phyloP scores from a whole-genome alignment of 1,284 basidiomycete species.

The Ustilago loliicola region DNA sequence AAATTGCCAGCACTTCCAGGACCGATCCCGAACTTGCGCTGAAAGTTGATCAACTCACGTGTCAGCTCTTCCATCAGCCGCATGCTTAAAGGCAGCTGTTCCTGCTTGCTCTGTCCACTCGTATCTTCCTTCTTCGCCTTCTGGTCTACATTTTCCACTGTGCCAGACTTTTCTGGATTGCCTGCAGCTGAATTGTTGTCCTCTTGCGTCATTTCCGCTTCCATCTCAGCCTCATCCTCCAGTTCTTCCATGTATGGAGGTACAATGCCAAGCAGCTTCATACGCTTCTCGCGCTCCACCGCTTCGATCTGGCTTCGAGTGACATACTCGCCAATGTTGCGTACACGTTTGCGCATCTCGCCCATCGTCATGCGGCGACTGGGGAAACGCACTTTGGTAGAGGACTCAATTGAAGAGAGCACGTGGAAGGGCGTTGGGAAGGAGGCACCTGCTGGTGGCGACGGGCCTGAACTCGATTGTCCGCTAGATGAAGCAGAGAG shows the following conservation, averaged over 20 bases:
- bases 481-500: constrained; percentile 25
- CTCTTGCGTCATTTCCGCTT: constrained; percentile 74
- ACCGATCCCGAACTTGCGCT: constrained; percentile 58
- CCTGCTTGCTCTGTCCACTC: constrained; percentile 7
- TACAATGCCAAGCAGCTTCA: constrained; percentile 75
- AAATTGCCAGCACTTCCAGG: constrained; percentile 39
- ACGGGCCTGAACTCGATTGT: constrained; percentile 25
- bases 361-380: constrained; percentile 91
- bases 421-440: constrained; percentile 75
- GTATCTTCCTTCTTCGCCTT: constrained; percentile 69
- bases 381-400: constrained; percentile 93
- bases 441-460: constrained; percentile 72
- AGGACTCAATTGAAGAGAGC: constrained; percentile 77
- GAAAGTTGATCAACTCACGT: constrained; percentile 63
- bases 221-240: constrained; percentile 79
- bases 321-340: constrained; percentile 90
- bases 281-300: constrained; percentile 69
- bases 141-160: constrained; percentile 75
- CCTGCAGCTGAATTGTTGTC: constrained; percentile 9
- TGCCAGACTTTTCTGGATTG: not conserved
- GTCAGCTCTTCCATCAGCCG: constrained; percentile 66
- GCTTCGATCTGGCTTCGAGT: constrained; percentile 71
- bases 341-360: constrained; percentile 96
- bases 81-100: constrained; percentile 62
- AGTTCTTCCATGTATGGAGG: constrained; percentile 35